Base-by-base conservation (phyloP, 2,329 filamentous ascomycete genomes). In the Ceratocystis cubensis region DNA sequence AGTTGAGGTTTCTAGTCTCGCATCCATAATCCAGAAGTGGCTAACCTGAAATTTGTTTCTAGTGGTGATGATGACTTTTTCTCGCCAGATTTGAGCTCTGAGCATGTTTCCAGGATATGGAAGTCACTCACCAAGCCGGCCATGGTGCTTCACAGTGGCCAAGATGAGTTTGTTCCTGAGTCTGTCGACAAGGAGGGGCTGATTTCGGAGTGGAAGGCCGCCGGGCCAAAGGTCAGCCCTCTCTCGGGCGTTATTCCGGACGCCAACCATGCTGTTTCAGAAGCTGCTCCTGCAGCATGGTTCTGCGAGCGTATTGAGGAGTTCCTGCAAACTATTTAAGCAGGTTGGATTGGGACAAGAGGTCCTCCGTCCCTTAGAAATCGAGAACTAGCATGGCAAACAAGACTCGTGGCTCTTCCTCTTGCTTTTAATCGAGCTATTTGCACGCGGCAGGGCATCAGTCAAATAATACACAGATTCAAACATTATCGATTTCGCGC, bases 61-160 rank as follows among this genome's bases (percentile, higher is more conserved):
- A 83, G 84, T 5, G 88, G 87, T 7, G 87, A 89, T 67, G 92
- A 96, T 73, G 92, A 96, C 73, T 90, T 88, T 72, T 96, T 96
- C 76, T 91, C 88, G 17, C 86, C 84, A 1, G 88, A 94, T 72
- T 76, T 94, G n/a, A 74, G 78, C 0, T 76, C 81, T 44, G 78
- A 82, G 41, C 78, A 79, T 20, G 77, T 91, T 5, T 72, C 75
- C 28, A 73, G 73, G 13, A 87, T 86, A 17, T 96, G 93, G 81
- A 82, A 85, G 3, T 76, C 76, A 63, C 77, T 90, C 66, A 76
- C 77, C 53, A 80, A 82, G 64, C 82, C 84, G 1, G 74, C 90
- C 0, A 76, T 88, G 69, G 83, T 89, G n/a, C 72, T 91, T 41
- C 83, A 85, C 67, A 86, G 86, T 1, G 86, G 78, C 5, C 75